phyloP scores from a whole-genome alignment of 306 rosid species.

The Potentilla sterilis region DNA sequence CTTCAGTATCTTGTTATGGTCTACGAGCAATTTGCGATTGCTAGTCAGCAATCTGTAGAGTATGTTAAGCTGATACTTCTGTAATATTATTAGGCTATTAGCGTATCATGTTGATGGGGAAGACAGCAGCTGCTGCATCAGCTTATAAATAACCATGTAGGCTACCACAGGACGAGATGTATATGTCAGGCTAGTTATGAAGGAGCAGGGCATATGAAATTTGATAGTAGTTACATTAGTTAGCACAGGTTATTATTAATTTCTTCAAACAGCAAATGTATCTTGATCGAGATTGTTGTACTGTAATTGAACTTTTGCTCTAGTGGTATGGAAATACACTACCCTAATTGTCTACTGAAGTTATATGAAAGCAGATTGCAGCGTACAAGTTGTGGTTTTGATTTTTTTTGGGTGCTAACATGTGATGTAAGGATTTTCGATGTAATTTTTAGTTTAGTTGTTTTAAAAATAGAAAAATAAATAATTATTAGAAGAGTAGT shows the following conservation, averaged over 20 bases:
- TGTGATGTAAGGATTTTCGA: too few species aligned
- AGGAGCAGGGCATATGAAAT: background rate
- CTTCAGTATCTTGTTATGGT: background rate
- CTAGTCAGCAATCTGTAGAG: background rate
- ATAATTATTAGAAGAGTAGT: too few species aligned
- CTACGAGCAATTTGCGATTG: background rate
- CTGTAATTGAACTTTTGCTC: background rate
- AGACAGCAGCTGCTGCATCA: background rate
- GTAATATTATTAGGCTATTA: background rate
- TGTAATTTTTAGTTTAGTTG: too few species aligned
- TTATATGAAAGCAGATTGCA: too few species aligned
- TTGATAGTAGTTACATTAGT: background rate
- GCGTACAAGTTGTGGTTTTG: background rate
- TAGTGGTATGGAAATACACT: background rate
- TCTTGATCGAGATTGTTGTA: background rate
- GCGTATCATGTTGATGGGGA: background rate
- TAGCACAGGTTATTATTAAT: background rate
- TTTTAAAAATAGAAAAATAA: too few species aligned
- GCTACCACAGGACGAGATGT: background rate
- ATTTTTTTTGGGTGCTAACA: too few species aligned
- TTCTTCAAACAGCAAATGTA: background rate
- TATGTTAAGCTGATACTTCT: background rate
- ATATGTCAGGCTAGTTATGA: background rate
- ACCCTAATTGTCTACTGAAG: too few species aligned
- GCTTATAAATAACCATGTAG: background rate